Percentiles rank a stretch among this genome's conserved stretches.
Evolutionary conservation across 1,284 basidiomycete species (phyloP).

Genomic region (Entoloma clypeatum): DNA sequence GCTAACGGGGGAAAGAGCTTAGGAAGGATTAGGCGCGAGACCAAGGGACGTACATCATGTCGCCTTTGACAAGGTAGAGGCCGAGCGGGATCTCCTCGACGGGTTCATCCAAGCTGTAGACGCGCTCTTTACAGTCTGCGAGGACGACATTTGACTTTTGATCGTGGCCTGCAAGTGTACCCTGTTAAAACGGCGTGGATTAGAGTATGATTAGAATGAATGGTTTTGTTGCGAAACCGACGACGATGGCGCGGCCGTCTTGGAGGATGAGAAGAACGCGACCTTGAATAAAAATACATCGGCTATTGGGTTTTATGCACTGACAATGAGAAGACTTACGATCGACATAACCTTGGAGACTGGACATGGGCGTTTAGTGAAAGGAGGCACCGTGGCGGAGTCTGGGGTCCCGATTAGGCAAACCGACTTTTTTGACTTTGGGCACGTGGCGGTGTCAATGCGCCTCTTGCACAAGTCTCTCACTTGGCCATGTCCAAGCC

Average conservation of each 20-base stretch:
- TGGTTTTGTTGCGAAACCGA: conserved; percentile 40
- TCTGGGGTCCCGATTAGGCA: conserved; percentile 3
- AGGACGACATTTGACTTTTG: conserved; percentile 92
- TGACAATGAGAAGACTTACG: conserved; percentile 41
- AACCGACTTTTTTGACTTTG: background rate
- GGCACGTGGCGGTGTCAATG: background rate
- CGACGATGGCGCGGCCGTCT: conserved; percentile 86
- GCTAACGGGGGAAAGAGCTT: conserved; percentile 36
- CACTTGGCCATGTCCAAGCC: conserved; percentile 9
- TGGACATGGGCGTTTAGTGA: conserved; percentile 52
- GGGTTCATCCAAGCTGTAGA: conserved; percentile 85
- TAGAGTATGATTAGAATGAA: conserved; percentile 15
- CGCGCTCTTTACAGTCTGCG: conserved; percentile 85
- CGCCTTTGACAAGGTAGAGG: conserved; percentile 94
- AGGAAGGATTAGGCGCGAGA: conserved; percentile 3
- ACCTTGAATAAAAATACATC: conserved; percentile 47
- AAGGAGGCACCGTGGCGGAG: background rate
- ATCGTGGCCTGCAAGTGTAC: conserved; percentile 86
- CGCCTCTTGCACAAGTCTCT: background rate
- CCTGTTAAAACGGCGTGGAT: conserved; percentile 44
- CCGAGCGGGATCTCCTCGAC: conserved; percentile 96
- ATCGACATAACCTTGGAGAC: conserved; percentile 83
- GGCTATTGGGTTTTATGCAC: background rate
- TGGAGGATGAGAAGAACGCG: conserved; percentile 86
- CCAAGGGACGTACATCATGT: conserved; percentile 78